These are phyloP conservation scores for Vitis hybrid DNA, from an alignment of 177 flowering plant species.

Conservation along the genomic window DNA sequence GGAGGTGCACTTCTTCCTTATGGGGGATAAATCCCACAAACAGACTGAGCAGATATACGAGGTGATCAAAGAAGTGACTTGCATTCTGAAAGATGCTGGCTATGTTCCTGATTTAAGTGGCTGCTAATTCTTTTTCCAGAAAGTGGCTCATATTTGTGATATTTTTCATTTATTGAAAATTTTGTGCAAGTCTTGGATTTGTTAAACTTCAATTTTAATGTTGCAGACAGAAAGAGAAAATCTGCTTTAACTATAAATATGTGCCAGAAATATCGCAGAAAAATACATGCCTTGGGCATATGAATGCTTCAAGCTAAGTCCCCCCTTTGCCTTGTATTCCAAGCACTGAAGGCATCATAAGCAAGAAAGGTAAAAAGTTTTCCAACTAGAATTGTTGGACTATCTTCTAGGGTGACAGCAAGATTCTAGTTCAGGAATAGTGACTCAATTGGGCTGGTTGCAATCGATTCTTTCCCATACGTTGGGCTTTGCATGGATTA, in stretches of 20 bases:
- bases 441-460: neutral
- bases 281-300: too few relatives aligned
- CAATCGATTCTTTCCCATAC: neutral
- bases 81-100: constrained; percentile 47
- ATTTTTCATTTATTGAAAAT: neutral
- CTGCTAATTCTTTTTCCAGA: neutral
- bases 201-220: neutral
- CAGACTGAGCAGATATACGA: constrained; percentile 39
- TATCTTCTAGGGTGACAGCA: neutral
- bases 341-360: too few relatives aligned
- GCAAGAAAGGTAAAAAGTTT: too few relatives aligned
- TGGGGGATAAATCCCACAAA: constrained; percentile 58
- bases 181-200: neutral
- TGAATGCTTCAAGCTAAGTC: too few relatives aligned
- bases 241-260: neutral
- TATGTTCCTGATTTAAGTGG: constrained; percentile 44
- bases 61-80: constrained; percentile 36
- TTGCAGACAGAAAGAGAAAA: neutral
- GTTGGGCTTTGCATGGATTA: neutral
- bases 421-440: neutral
- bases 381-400: neutral
- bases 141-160: neutral
- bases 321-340: too few relatives aligned
- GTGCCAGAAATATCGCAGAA: too few relatives aligned
- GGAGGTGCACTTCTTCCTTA: constrained; percentile 53